A percentile compares a stretch with the other conserved stretches of the same genome.
These are phyloP conservation scores for Scedosporium apiospermum DNA, from an alignment of 2,329 filamentous ascomycete genomes.

Conservation along the genomic window DNA sequence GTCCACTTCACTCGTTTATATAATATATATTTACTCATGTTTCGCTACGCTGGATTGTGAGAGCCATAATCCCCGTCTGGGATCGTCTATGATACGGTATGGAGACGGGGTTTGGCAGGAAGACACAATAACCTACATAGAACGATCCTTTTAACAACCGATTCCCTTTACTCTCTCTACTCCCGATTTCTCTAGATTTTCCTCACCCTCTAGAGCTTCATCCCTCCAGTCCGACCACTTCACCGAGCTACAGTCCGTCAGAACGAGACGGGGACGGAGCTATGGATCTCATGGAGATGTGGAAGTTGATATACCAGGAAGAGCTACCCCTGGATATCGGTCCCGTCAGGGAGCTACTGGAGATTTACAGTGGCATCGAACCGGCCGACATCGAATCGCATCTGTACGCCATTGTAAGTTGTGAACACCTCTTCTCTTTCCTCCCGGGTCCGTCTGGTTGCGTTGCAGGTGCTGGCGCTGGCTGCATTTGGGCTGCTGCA, in stretches of 20 bases:
- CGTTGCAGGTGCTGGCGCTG: background rate
- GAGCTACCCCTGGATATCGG: constrained; percentile 25
- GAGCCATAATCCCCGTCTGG: background rate
- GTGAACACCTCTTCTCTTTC: background rate
- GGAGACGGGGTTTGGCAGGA: background rate
- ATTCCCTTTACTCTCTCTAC: background rate
- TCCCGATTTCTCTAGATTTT: background rate
- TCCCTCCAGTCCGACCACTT: too few species aligned
- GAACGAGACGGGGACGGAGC: background rate
- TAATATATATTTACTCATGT: background rate
- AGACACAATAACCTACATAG: background rate
- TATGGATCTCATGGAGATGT: constrained; percentile 12
- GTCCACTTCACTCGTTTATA: background rate
- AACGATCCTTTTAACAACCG: background rate
- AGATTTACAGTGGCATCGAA: constrained; percentile 28
- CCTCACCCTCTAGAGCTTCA: too few species aligned
- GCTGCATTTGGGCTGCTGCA: background rate
- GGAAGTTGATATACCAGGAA: constrained; percentile 12
- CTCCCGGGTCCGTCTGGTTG: background rate
- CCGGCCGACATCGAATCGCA: constrained; percentile 21
- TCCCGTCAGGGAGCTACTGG: constrained; percentile 24
- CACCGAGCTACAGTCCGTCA: background rate
- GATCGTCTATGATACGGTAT: background rate
- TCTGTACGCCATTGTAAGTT: constrained; percentile 11
- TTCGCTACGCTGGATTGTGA: background rate